phyloP scores from a whole-genome alignment of 768 basidiomycete genomes.

The Hebeloma cylindrosporum region DNA sequence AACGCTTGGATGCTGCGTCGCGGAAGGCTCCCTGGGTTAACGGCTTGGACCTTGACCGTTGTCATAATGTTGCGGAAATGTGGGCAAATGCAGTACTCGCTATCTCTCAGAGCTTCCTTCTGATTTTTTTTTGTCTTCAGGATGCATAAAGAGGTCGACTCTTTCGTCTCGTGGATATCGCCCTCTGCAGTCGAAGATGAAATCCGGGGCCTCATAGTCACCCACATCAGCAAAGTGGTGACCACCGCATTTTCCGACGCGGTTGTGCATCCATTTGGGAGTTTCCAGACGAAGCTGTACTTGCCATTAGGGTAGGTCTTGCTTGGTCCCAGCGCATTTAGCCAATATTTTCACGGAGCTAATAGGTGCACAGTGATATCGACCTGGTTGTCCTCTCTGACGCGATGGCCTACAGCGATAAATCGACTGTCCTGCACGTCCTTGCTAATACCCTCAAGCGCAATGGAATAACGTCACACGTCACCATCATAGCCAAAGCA shows the following conservation, averaged over 20 bases:
- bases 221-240: constrained; percentile 67
- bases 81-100: constrained; percentile 38
- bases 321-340: not conserved
- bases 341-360: constrained; percentile 16
- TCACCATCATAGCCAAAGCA: constrained; percentile 89
- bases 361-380: constrained; percentile 68
- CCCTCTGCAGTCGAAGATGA: constrained; percentile 87
- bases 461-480: constrained; percentile 67
- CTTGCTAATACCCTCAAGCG: constrained; percentile 79
- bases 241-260: constrained; percentile 74
- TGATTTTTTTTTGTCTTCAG: constrained; percentile 38
- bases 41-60: constrained; percentile 68
- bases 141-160: constrained; percentile 82
- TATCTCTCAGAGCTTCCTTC: constrained; percentile 3
- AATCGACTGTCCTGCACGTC: constrained; percentile 66
- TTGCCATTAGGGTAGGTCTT: constrained; percentile 82
- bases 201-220: constrained; percentile 70
- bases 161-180: constrained; percentile 85
- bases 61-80: constrained; percentile 83
- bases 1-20: constrained; percentile 48
- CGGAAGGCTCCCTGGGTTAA: constrained; percentile 72
- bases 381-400: constrained; percentile 88
- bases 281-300: constrained; percentile 91
- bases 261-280: constrained; percentile 83
- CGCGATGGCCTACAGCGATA: constrained; percentile 70